Base-by-base conservation (phyloP, 2,329 filamentous ascomycete species). In the Epichloe gansuensis region DNA sequence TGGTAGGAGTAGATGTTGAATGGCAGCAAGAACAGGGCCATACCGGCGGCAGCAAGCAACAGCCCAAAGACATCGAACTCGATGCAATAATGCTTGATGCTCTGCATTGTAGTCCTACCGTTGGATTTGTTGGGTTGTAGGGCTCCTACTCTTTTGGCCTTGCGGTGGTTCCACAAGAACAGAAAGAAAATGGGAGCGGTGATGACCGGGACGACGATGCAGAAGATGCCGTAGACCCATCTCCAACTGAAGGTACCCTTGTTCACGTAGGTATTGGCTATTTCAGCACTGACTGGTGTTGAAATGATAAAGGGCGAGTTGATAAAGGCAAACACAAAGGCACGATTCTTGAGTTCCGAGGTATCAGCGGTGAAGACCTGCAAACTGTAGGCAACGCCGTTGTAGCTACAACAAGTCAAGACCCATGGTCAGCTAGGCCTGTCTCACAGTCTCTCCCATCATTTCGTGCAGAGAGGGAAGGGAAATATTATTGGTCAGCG, bases 341-440 rank as follows among this genome's bases (percentile, higher is more conserved):
- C 68, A 59, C 68, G 63, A 43, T 69, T 71, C 47, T 56, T 59
- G 5, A 71, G 58, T 41, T 55, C 60, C 6, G 64, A 81, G 2
- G 79, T 81, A 60, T 87, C 83, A 36, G 82, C 80, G 49, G 82
- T 78, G 59, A 86, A 78, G 13, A 87, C 77, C 53, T 77, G 75
- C 25, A 84, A 69, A n/a, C 74, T 72, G 58, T 82, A 85, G 51
- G 75, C 75, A 48, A 85, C 68, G 31, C 80, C 82, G 8, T 74
- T 75, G 51, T 73, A 70, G 15, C 82, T 31, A 8, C 31, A 31
- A 11, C 9, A 31, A 31, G 31, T 31, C 31, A 31, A 31, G 31
- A 31, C 31, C 31, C 31, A 31, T 11, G 31, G 8, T 31, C 9
- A 31, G 31, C 31, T 4, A 31, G 31, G 31, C 9, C 31, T 11